phyloP scores from a whole-genome alignment of 352 stramenopile species.

The Globisporangium acanthophoron region DNA sequence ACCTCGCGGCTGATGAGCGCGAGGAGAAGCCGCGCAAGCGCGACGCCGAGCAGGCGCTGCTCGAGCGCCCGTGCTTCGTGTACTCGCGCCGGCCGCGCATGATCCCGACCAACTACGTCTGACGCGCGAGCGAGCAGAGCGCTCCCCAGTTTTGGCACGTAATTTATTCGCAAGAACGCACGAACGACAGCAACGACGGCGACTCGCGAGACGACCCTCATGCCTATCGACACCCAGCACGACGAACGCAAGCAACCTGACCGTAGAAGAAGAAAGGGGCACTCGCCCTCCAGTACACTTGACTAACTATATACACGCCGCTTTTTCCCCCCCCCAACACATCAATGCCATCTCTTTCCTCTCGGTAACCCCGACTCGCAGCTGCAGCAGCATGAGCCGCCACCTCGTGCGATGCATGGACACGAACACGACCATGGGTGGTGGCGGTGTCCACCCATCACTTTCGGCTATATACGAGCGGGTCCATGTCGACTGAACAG shows the following conservation, averaged over 20 bases:
- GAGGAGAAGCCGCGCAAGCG: constrained; percentile 31
- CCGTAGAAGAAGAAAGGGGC: neutral
- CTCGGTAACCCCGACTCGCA: no score
- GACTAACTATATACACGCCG: neutral
- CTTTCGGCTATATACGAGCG: no score
- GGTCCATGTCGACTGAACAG: no score
- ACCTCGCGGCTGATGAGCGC: constrained; percentile 18
- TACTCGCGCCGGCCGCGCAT: constrained; percentile 52
- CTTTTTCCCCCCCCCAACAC: neutral
- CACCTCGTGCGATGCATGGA: no score
- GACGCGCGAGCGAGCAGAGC: constrained; percentile 1
- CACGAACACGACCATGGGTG: no score
- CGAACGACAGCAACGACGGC: neutral
- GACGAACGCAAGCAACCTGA: neutral
- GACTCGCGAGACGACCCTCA: neutral
- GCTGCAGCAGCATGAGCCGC: no score
- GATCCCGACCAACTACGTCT: constrained; percentile 65
- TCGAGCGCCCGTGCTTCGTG: constrained; percentile 33
- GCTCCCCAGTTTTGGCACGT: constrained; percentile 6
- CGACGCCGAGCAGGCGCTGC: constrained; percentile 36
- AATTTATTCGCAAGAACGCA: constrained; percentile 11
- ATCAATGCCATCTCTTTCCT: no score
- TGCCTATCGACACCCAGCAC: neutral
- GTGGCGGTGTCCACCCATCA: no score
- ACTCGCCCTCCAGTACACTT: neutral